A percentile compares a stretch with the other conserved stretches of the same genome.
Evolutionary conservation across 2,329 filamentous ascomycete genomes (phyloP).

Genomic region (Plectosphaerella plurivora): DNA sequence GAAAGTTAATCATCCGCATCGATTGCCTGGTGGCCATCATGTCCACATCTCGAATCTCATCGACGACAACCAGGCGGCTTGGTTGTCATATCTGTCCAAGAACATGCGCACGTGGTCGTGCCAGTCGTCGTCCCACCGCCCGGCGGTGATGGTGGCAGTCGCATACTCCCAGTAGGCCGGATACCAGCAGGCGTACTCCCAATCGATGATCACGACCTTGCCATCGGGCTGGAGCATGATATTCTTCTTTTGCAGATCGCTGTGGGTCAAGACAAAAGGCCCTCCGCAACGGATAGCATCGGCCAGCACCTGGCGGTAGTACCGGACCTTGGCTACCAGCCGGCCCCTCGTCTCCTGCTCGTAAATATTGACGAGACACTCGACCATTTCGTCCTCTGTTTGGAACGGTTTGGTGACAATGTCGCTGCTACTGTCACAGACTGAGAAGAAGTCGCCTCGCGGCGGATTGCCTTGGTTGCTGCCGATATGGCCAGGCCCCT

Average conservation of each 20-base stretch:
- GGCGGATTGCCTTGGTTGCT: background rate
- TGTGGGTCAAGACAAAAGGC: slow-evolving; percentile 12
- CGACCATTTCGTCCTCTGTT: background rate
- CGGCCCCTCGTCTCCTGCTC: background rate
- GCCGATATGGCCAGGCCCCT: background rate
- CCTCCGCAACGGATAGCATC: background rate
- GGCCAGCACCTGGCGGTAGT: background rate
- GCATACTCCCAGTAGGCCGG: slow-evolving; percentile 1
- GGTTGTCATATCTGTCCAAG: background rate
- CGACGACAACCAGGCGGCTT: background rate
- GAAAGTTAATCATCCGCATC: no score
- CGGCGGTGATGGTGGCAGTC: background rate
- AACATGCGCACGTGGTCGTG: background rate
- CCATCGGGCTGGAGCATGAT: slow-evolving; percentile 11
- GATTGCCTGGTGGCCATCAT: slow-evolving; percentile 6
- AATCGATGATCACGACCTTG: slow-evolving; percentile 13
- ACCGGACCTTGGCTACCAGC: background rate
- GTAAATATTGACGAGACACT: background rate
- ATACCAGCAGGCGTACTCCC: slow-evolving; percentile 10
- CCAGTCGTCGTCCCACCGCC: slow-evolving; percentile 1
- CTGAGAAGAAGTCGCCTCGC: background rate
- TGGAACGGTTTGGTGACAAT: background rate
- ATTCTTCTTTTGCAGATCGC: slow-evolving; percentile 17
- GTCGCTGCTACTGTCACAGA: background rate
- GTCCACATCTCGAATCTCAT: slow-evolving; percentile 1